A percentile compares a stretch with the other conserved stretches of the same genome.
These are phyloP conservation scores for Umbelopsis ramanniana DNA, from an alignment of 192 early-diverging fungal genomes.

Conservation along the genomic window DNA sequence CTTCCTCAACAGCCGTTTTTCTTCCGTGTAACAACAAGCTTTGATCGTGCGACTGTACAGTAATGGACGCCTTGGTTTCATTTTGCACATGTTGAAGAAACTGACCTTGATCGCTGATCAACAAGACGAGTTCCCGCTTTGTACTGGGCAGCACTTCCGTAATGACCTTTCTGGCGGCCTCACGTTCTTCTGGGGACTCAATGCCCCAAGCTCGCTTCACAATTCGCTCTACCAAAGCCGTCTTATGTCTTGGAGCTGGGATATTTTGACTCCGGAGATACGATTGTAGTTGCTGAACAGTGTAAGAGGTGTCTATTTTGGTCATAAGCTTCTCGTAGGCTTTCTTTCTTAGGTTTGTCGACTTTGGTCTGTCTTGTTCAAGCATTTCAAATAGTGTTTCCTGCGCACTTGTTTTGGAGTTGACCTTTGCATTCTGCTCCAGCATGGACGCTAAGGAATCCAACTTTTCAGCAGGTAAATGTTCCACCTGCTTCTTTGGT, in stretches of 20 bases:
- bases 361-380: background rate
- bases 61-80: background rate
- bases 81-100: background rate
- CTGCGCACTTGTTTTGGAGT: background rate
- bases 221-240: background rate
- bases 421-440: constrained; percentile 2
- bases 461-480: background rate
- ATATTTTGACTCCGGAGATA: constrained; percentile 4
- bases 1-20: background rate
- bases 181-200: constrained; percentile 2
- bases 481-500: background rate
- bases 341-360: background rate
- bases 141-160: background rate
- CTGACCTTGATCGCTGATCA: constrained; percentile 6
- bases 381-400: background rate
- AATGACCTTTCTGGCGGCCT: background rate
- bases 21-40: background rate
- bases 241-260: background rate
- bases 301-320: background rate
- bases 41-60: background rate
- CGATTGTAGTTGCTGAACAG: background rate
- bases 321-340: constrained; percentile 8
- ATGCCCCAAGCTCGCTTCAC: background rate
- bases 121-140: background rate
- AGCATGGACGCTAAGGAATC: background rate